Evolutionary conservation across 2,329 filamentous ascomycete genomes (phyloP).

Genomic region (Alternaria ethzedia): DNA sequence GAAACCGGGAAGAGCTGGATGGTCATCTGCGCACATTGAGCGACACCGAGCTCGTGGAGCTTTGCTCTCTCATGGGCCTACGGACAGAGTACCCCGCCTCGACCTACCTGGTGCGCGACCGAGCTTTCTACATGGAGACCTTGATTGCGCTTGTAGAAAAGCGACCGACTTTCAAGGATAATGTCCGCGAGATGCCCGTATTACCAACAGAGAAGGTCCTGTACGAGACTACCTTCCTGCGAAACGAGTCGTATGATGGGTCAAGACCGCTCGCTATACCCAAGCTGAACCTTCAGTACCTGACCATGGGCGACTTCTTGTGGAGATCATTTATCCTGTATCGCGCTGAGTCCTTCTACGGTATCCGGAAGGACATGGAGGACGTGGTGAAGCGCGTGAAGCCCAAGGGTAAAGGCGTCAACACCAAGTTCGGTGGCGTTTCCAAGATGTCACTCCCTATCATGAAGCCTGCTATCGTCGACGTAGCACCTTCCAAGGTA

Average conservation of each 20-base stretch:
- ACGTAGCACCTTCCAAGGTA: slow-evolving; percentile 82
- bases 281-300: slow-evolving; percentile 93
- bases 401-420: slow-evolving; percentile 72
- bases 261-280: slow-evolving; percentile 87
- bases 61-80: slow-evolving; percentile 76
- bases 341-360: slow-evolving; percentile 89
- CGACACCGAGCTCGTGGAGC: slow-evolving; percentile 73
- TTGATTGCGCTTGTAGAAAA: slow-evolving; percentile 78
- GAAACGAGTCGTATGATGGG: slow-evolving; percentile 87
- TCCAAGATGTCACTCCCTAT: slow-evolving; percentile 93
- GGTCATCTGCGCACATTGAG: slow-evolving; percentile 74
- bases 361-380: slow-evolving; percentile 90
- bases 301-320: slow-evolving; percentile 94
- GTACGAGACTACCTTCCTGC: slow-evolving; percentile 78
- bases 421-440: slow-evolving; percentile 76
- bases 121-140: slow-evolving; percentile 72
- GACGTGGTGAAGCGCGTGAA: slow-evolving; percentile 78
- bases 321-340: slow-evolving; percentile 93
- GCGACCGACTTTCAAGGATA: slow-evolving; percentile 81
- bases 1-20: slow-evolving; percentile 78
- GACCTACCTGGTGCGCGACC: slow-evolving; percentile 67
- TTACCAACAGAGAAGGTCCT: slow-evolving; percentile 84
- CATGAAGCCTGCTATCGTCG: slow-evolving; percentile 82
- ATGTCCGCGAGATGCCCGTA: slow-evolving; percentile 71
- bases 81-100: slow-evolving; percentile 81